phyloP scores from a whole-genome alignment of 495 filamentous ascomycete genomes.

The Paragyromitra xinjiangensis region DNA sequence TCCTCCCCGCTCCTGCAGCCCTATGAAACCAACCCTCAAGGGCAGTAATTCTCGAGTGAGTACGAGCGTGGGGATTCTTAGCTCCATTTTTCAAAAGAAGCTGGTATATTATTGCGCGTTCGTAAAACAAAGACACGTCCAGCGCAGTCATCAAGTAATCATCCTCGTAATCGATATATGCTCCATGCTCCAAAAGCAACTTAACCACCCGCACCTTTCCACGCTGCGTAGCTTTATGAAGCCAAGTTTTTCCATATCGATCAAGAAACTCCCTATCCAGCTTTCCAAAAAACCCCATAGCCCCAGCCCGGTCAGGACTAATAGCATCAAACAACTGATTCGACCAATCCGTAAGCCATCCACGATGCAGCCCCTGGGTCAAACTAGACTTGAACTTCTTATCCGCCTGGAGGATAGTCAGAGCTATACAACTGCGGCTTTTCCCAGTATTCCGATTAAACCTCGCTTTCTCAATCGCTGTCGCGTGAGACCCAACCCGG shows the following conservation, averaged over 20 bases:
- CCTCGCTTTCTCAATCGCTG: neutral
- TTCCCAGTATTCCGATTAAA: neutral
- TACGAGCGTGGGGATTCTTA: neutral
- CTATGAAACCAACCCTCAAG: neutral
- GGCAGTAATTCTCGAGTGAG: neutral
- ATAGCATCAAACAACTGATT: neutral
- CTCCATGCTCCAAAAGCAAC: neutral
- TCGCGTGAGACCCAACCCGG: too few species aligned
- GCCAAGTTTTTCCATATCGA: neutral
- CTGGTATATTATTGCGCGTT: neutral
- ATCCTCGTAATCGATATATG: neutral
- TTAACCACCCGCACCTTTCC: neutral
- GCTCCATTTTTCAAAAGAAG: neutral
- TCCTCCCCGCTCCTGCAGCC: too few species aligned
- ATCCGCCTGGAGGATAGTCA: too few species aligned
- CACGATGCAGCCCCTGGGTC: too few species aligned
- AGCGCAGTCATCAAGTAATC: neutral
- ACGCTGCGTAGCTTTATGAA: neutral
- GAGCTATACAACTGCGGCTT: neutral
- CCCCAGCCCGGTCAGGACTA: too few species aligned
- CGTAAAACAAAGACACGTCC: neutral
- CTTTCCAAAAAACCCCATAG: neutral
- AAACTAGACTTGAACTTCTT: too few species aligned
- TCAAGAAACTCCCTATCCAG: neutral
- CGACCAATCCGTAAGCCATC: neutral